Base-by-base conservation (phyloP, 1,139 yeast genomes). In the Scheffersomyces parashehatae region DNA sequence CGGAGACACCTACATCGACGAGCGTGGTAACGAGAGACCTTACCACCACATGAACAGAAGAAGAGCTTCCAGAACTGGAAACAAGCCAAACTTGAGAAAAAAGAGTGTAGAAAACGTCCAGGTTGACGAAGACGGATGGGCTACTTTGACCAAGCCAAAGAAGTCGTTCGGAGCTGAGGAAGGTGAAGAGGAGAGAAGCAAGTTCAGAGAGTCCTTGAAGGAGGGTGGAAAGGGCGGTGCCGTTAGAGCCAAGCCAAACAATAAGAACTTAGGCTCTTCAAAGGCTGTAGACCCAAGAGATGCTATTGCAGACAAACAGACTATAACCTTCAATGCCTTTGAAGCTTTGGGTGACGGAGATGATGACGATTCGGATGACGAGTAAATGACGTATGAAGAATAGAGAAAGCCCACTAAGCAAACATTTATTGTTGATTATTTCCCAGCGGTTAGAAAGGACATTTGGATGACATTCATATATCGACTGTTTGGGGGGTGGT, bases 51-150 rank as follows among this genome's bases (percentile, higher is more conserved):
- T 76, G 68, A 73, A 73, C 65, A 75, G 85, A 63, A 76, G 85
- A 70, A 79, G 87, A 69, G 75, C 80, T 41, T 80, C 85, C 8
- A 79, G 79, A 52, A 73, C 79, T 36, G 73, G 68, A 34, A 70
- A 68, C 48, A 70, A 78, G 70, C 61, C 62, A 36, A 70, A 73
- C 56, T 74, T 81, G 58, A 75, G 82, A 59, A 83, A 80, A 62
- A 79, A 80, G 70, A 75, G 77, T 56, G 81, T 77, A 44, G 83
- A 79, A 51, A 76, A 76, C 50, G 68, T 73, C 37, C 68, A 72
- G 42, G 77, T 77, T 24, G 95, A 85, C 59, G 86, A 83, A 47
- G 91, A 86, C 50, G 95, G 95, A 35, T 86, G 93, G 93, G 86
- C 86, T 44, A 83, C 91, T 28, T 71, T 81, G 49, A 78, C 79